phyloP scores from a whole-genome alignment of 805 yeast genomes.

The Saccharomycopsis fibuligera region DNA sequence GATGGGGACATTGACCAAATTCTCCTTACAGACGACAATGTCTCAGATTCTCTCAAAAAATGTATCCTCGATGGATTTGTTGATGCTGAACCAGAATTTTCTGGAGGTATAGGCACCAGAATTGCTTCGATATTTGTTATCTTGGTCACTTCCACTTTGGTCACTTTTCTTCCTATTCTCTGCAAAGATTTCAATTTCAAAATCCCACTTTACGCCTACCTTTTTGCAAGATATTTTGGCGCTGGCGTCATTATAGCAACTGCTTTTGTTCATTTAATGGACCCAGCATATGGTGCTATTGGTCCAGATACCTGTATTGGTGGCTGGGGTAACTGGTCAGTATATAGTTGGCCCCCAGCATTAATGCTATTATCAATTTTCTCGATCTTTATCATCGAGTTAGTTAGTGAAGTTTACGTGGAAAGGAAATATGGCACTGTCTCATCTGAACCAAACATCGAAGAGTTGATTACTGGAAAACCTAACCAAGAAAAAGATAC shows the following conservation, averaged over 20 bases:
- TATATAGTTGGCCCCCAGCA: conserved; percentile 43
- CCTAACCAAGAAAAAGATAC: background rate
- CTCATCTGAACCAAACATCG: conserved; percentile 19
- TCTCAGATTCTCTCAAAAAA: conserved; percentile 34
- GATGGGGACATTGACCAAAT: conserved; percentile 25
- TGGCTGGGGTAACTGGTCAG: conserved; percentile 22
- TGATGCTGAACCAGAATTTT: conserved; percentile 35
- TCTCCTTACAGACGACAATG: conserved; percentile 26
- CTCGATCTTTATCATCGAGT: conserved; percentile 36
- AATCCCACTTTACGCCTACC: conserved; percentile 34
- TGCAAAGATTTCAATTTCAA: conserved; percentile 34
- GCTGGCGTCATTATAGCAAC: conserved; percentile 76
- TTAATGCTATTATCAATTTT: conserved; percentile 36
- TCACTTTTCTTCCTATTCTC: conserved; percentile 39
- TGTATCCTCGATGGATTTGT: conserved; percentile 38
- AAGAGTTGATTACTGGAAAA: conserved; percentile 17
- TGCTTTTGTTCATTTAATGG: conserved; percentile 61
- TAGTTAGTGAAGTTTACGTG: conserved; percentile 35
- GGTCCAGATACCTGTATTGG: conserved; percentile 24
- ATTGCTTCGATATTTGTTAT: conserved; percentile 59
- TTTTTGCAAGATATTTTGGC: conserved; percentile 45
- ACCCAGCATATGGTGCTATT: conserved; percentile 38
- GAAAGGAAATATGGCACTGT: conserved; percentile 30
- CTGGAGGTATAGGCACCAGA: conserved; percentile 40
- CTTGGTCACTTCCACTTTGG: conserved; percentile 40